A percentile compares a stretch with the other conserved stretches of the same genome.
Conservation (phyloP, 2,329 filamentous ascomycete species). For the Coniella lustricola region DNA sequence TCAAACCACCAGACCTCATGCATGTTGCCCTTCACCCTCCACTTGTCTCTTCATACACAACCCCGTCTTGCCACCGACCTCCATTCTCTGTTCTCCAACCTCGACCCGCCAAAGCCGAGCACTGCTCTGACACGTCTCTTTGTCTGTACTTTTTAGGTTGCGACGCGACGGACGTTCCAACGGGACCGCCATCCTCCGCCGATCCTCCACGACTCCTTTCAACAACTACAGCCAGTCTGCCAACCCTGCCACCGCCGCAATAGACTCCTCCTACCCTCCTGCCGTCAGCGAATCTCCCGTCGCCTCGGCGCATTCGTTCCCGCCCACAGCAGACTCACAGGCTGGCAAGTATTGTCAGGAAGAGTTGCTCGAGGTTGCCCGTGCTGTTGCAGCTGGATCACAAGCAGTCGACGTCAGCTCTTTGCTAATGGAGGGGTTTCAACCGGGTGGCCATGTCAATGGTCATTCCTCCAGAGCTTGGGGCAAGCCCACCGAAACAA, state of each 20-base stretch:
- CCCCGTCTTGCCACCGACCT: no score
- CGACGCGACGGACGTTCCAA: slow-evolving; percentile 53
- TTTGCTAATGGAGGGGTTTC: slow-evolving; percentile 61
- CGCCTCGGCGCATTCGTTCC: slow-evolving; percentile 5
- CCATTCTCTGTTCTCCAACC: no score
- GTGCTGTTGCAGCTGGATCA: slow-evolving; percentile 44
- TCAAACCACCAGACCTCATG: neutral
- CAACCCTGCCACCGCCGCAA: slow-evolving; percentile 6
- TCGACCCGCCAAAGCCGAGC: neutral
- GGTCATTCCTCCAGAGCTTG: slow-evolving; percentile 58
- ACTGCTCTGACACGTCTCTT: slow-evolving; percentile 9
- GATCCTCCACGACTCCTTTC: slow-evolving; percentile 52
- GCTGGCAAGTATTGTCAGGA: slow-evolving; percentile 65
- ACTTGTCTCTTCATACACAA: no score
- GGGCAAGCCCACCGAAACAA: slow-evolving; percentile 70
- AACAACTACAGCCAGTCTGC: slow-evolving; percentile 24
- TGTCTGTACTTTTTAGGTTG: slow-evolving; percentile 37
- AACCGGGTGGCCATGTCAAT: slow-evolving; percentile 61
- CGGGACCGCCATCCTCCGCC: slow-evolving; percentile 58
- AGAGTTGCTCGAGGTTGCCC: slow-evolving; percentile 69
- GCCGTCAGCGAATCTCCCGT: slow-evolving; percentile 6
- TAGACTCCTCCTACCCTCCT: slow-evolving; percentile 17
- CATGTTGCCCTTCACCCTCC: no score
- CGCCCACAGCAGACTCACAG: slow-evolving; percentile 23
- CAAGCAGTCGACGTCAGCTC: slow-evolving; percentile 1